Evolutionary conservation across 2,329 filamentous ascomycete genomes (phyloP), one percentile per base, ranked within the genome.

Genomic region (Orbilia ellipsospora): DNA sequence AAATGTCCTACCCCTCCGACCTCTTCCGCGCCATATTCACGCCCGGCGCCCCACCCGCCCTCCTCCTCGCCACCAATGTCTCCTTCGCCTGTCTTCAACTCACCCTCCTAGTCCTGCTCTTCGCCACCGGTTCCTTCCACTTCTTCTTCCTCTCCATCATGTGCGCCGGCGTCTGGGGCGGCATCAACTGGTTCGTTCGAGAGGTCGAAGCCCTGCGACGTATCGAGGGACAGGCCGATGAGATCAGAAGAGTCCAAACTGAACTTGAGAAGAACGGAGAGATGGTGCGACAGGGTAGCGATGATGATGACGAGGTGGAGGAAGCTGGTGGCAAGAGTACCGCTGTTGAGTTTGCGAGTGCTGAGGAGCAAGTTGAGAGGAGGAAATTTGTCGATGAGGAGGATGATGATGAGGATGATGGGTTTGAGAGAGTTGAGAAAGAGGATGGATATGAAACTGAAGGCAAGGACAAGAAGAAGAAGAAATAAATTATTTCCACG

Each of bases 11-110:
- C 83, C 80, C 96, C 77, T 86, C 89, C 81, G 88, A 94, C 79
- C 90, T 97, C 75, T 96, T 93, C 91, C 88, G 91, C 81, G 96
- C 92, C 81, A 90, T 98, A 85, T 97, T 98, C 87, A 95, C 91
- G 4, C 92, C 94, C 0, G 95, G 95, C 69, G 89, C 94, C 55
- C 97, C 94, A 0, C 92, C 92, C 13, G 92, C 92, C 56, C 89
- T 99, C 78, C 87, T 98, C 68, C 84, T 94, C 81, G 95, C 95
- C 74, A 96, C 95, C 73, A 98, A 99, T 84, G 89, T 86, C 81
- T 90, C 92, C 76, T 99, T 99, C 82, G 93, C 90, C 77, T 88
- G 89, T 50, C 90, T 99, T 16, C 95, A 98, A 83, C 74, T 91
- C 77, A 86, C 96, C 50, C 89, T 98, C 78, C 83, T 92, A 78